Base-by-base conservation (phyloP, 1,139 yeast genomes). In the Yamadazyma dushanensis region DNA sequence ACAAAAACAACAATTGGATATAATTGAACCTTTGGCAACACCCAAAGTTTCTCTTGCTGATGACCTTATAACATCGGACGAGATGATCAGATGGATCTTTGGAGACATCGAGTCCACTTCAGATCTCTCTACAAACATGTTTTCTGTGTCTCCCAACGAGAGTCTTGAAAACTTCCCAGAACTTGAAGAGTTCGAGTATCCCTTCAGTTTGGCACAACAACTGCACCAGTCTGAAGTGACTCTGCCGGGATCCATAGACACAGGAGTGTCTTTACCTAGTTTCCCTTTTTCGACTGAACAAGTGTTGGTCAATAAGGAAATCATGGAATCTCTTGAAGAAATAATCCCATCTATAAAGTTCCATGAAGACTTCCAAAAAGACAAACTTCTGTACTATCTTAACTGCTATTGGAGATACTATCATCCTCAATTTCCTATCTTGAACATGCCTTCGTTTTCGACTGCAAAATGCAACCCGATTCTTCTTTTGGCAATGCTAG, bases 401-500 rank as follows among this genome's bases (percentile, higher is more conserved):
- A 52, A 50, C 8, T 44, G 66, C 16, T 81, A 70, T 50, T 82
- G 88, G 88, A 52, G 59, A 7, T 63, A 68, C 24, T 80, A 78
- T 55, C 86, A 81, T 50, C 73, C 78, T 5, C 85, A 80, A 50
- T 77, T 73, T 44, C 76, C 85, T 2, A 64, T 82, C 21, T 50
- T 82, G 36, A 88, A 82, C 48, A 66, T 64, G 37, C 87, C 88
- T 0, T 76, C 86, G 0, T 82, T 82, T 53, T 69, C 73, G 34
- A 73, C 84, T 0, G 66, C 66, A 32, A 53, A 59, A 1, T 66
- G 76, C 18, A 77, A 79, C 4, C 76, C 80, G 0, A 66, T 81
- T 8, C 56, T 82, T 13, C 51, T 82, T 2, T 56, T 80, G 38
- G 59, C 82, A 2, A 75, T 82, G 70, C 66, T 80, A 5, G 57